phyloP scores from a whole-genome alignment of 2,329 filamentous ascomycete genomes.

The Trematosphaeria pertusa region DNA sequence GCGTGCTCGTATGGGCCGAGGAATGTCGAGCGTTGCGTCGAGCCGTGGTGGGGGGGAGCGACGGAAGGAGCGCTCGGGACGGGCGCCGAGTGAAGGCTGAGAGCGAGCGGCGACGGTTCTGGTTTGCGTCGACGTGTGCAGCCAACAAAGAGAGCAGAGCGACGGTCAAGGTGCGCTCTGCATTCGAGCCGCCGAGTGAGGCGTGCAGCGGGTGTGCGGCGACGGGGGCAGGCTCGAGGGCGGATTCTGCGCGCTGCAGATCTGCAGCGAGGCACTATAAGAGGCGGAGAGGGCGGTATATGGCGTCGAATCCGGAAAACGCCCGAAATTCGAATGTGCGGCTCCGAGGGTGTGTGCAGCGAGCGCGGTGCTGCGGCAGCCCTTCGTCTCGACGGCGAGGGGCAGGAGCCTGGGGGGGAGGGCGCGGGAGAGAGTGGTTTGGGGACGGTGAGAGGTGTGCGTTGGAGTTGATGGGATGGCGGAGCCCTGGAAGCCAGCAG shows the following conservation, averaged over 20 bases:
- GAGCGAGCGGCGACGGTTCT: too few species aligned
- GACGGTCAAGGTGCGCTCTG: conserved; percentile 5
- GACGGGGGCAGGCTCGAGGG: conserved; percentile 3
- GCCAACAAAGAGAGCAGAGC: background rate
- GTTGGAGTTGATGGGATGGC: background rate
- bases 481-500: background rate
- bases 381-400: background rate
- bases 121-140: background rate
- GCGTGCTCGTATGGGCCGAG: background rate
- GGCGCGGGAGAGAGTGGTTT: background rate
- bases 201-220: conserved; percentile 6
- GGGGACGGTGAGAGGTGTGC: background rate
- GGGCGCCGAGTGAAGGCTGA: too few species aligned
- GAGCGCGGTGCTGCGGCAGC: background rate
- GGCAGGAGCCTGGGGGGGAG: background rate
- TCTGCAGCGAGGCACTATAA: conserved; percentile 1
- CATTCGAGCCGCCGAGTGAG: conserved; percentile 7
- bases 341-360: conserved; percentile 3
- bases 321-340: background rate
- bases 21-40: too few species aligned
- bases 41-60: background rate
- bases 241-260: background rate
- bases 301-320: background rate
- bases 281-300: background rate
- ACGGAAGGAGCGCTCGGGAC: background rate